A percentile compares a stretch with the other conserved stretches of the same genome.
Conservation (phyloP, 2,329 filamentous ascomycete genomes). For the Penicillium sp. region DNA sequence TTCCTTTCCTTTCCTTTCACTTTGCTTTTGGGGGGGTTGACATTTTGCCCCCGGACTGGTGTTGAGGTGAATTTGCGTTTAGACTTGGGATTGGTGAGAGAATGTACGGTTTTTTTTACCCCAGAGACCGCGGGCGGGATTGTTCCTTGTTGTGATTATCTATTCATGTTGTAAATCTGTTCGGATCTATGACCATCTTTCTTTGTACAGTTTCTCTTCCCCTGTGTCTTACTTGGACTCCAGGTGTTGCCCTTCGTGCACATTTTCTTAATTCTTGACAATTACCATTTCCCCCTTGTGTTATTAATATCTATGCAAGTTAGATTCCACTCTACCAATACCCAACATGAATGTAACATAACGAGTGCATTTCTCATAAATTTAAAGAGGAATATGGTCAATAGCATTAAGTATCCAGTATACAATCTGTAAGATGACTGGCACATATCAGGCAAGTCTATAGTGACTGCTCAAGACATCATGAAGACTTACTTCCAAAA, state of each 20-base stretch:
- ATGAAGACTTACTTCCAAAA: slow-evolving; percentile 35
- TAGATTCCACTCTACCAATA: background rate
- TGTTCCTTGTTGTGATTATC: slow-evolving; percentile 1
- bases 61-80: slow-evolving; percentile 15
- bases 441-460: slow-evolving; percentile 26
- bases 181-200: slow-evolving; percentile 9
- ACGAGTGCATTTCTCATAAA: slow-evolving; percentile 5
- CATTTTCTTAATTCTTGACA: background rate
- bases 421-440: slow-evolving; percentile 33
- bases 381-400: slow-evolving; percentile 23
- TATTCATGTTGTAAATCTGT: slow-evolving; percentile 18
- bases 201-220: slow-evolving; percentile 18
- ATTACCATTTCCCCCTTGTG: background rate
- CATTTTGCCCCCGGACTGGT: slow-evolving; percentile 10
- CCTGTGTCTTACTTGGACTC: background rate
- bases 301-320: background rate
- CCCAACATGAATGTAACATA: background rate
- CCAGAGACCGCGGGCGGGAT: slow-evolving; percentile 18
- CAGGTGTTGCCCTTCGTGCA: slow-evolving; percentile 9
- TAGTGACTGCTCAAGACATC: slow-evolving; percentile 30
- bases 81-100: slow-evolving; percentile 10
- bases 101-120: slow-evolving; percentile 14
- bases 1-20: slow-evolving; percentile 12
- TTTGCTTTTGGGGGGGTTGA: background rate
- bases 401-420: slow-evolving; percentile 37